Conservation (phyloP, 805 yeast genomes). For the Tetrapisispora arboricola region DNA sequence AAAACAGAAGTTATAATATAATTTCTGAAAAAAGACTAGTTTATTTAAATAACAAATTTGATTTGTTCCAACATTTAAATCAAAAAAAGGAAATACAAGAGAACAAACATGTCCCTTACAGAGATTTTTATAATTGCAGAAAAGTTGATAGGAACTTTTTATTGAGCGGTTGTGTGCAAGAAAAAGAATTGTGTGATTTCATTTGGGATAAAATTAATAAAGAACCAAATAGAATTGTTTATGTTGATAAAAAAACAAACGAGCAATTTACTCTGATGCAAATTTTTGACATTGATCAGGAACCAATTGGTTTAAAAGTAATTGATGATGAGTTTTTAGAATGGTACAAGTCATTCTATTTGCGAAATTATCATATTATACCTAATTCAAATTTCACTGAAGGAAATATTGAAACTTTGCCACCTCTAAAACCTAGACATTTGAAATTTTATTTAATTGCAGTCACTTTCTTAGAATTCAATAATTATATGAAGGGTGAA, state of each 20-base stretch:
- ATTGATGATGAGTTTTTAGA: constrained; percentile 23
- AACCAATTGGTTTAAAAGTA: constrained; percentile 23
- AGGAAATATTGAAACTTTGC: constrained; percentile 9
- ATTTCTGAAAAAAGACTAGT: constrained; percentile 22
- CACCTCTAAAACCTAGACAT: constrained; percentile 12
- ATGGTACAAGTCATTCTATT: constrained; percentile 18
- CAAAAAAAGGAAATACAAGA: constrained; percentile 28
- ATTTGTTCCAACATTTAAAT: constrained; percentile 28
- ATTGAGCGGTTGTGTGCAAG: constrained; percentile 23
- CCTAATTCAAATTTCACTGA: constrained; percentile 4
- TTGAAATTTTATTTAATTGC: constrained; percentile 25
- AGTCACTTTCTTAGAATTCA: constrained; percentile 29
- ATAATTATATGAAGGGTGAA: constrained; percentile 31
- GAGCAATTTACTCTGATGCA: constrained; percentile 15
- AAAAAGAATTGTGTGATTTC: constrained; percentile 28
- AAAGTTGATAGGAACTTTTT: constrained; percentile 56
- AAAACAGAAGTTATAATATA: constrained; percentile 10
- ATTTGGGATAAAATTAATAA: constrained; percentile 29
- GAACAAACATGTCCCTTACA: constrained; percentile 32
- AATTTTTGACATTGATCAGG: constrained; percentile 12
- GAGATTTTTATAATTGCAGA: constrained; percentile 83
- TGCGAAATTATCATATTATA: constrained; percentile 17
- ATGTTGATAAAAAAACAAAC: constrained; percentile 9
- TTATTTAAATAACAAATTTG: constrained; percentile 29
- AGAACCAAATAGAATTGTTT: constrained; percentile 31